These are phyloP conservation scores for Trypanosoma avium DNA, from an alignment of 208 protist genomes.

Conservation along the genomic window DNA sequence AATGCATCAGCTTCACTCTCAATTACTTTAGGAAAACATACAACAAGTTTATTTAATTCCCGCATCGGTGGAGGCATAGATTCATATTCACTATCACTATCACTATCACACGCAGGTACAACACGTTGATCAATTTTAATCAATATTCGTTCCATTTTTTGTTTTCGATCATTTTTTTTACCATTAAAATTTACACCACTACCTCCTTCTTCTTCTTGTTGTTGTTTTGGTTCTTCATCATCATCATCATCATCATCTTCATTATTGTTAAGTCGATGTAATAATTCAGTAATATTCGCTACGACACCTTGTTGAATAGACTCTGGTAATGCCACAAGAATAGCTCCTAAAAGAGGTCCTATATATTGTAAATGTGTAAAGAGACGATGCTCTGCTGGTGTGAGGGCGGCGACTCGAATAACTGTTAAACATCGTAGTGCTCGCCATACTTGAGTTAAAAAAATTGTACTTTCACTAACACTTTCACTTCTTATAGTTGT, in stretches of 20 bases:
- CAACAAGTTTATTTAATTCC: conserved; percentile 18
- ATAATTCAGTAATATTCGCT: not conserved
- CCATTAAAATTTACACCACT: no score
- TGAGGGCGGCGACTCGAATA: not conserved
- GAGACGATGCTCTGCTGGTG: conserved; percentile 11
- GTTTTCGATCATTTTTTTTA: no score
- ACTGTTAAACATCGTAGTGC: conserved; percentile 26
- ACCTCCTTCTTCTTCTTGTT: no score
- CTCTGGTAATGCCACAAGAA: conserved; percentile 21
- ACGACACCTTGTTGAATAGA: not conserved
- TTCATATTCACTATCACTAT: conserved; percentile 9
- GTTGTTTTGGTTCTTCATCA: not conserved
- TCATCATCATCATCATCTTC: conserved; percentile 4
- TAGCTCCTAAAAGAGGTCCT: conserved; percentile 17
- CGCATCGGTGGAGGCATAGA: no score
- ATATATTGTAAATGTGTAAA: conserved; percentile 24
- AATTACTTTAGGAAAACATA: conserved; percentile 21
- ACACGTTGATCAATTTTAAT: conserved; percentile 17
- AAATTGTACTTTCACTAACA: conserved; percentile 16
- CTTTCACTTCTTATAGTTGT: not conserved
- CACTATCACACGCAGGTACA: conserved; percentile 25
- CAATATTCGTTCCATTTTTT: not conserved
- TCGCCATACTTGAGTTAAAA: conserved; percentile 25
- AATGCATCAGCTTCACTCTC: conserved; percentile 10
- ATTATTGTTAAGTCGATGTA: not conserved